phyloP scores from a whole-genome alignment of 75 land plant species.

The Pinus albicaulis region DNA sequence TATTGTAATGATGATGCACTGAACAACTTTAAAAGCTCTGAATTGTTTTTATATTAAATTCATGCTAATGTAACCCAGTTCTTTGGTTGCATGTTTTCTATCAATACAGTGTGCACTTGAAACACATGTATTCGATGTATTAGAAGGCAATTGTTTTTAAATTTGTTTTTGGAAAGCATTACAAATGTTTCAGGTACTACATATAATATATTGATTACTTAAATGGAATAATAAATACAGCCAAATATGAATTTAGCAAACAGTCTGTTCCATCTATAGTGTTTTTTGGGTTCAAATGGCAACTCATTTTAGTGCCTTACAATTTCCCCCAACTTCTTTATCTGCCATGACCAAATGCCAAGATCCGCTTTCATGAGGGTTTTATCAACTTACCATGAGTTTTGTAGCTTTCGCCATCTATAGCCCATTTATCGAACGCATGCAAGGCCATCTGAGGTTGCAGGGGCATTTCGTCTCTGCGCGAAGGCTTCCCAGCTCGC shows the following conservation, averaged over 20 bases:
- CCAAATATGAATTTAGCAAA: not conserved
- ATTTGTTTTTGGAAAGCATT: too few species aligned
- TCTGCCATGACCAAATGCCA: not conserved
- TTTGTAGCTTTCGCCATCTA: too few species aligned
- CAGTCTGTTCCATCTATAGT: not conserved
- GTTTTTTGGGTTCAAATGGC: not conserved
- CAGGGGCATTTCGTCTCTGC: too few species aligned
- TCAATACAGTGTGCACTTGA: not conserved
- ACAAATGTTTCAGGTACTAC: too few species aligned
- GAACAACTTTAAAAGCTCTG: not conserved
- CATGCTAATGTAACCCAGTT: not conserved
- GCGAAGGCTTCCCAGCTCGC: too few species aligned
- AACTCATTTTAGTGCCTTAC: not conserved
- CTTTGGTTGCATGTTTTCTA: not conserved
- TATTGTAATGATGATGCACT: not conserved
- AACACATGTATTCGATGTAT: too few species aligned
- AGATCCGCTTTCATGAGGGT: too few species aligned
- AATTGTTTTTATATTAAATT: not conserved
- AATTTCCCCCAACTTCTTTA: not conserved
- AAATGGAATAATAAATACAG: not conserved
- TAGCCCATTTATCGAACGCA: too few species aligned
- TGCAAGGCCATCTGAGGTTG: too few species aligned
- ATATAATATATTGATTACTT: not conserved
- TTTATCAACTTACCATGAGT: too few species aligned
- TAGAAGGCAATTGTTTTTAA: too few species aligned